Evolutionary conservation across 1,284 basidiomycete genomes (phyloP).

Genomic region (Sphagnurus paluster): DNA sequence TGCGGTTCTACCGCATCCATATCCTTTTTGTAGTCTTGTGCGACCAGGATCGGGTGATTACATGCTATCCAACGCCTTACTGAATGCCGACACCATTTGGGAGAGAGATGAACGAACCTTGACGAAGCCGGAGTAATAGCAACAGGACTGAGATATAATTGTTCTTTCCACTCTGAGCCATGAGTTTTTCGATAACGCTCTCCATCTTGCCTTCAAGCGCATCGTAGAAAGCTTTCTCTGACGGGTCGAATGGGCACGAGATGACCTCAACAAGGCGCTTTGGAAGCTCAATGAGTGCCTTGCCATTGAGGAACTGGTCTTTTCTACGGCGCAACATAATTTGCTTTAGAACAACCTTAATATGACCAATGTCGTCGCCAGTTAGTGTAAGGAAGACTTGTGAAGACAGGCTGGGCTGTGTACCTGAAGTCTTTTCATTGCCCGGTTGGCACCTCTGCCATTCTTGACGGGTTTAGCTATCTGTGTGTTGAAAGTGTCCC

Average conservation of each 20-base stretch:
- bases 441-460: slow-evolving; percentile 61
- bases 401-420: no score
- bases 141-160: slow-evolving; percentile 87
- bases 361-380: not conserved
- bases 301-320: slow-evolving; percentile 80
- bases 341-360: slow-evolving; percentile 77
- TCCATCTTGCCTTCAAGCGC: slow-evolving; percentile 77
- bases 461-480: slow-evolving; percentile 82
- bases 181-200: slow-evolving; percentile 70
- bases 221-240: slow-evolving; percentile 84
- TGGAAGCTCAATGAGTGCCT: slow-evolving; percentile 85
- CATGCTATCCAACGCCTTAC: slow-evolving; percentile 61
- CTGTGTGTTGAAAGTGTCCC: slow-evolving; percentile 75
- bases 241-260: slow-evolving; percentile 67
- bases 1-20: slow-evolving; percentile 72
- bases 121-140: slow-evolving; percentile 82
- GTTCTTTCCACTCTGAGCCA: slow-evolving; percentile 49
- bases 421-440: slow-evolving; percentile 85
- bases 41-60: slow-evolving; percentile 83
- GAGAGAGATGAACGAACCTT: slow-evolving; percentile 56
- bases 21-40: slow-evolving; percentile 72
- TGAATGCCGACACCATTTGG: not conserved
- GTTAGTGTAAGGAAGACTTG: slow-evolving; percentile 3
- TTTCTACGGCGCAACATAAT: slow-evolving; percentile 94
- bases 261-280: slow-evolving; percentile 73